Evolutionary conservation across 257 asterid genomes (phyloP), one percentile per base, ranked within the genome.

Genomic region (Lithospermum erythrorhizon): DNA sequence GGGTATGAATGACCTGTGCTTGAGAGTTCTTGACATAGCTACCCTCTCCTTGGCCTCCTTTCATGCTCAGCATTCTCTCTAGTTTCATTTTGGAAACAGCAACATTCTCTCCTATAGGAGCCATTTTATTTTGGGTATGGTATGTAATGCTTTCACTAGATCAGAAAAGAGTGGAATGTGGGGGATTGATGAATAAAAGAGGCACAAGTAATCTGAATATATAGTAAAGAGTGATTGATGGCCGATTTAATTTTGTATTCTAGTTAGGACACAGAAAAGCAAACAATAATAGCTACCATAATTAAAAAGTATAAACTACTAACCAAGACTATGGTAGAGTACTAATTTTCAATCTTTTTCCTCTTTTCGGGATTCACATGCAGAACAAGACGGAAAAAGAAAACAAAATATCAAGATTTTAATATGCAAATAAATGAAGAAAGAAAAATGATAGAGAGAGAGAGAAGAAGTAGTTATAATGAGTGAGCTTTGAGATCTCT

Each of bases 11-110:
- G 22, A 85, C 98, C 98, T 91, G 98, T 59, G 98, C 95, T 70
- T 91, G 94, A 55, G 90, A 84, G 73, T 91, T 91, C 67, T 91
- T 86, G 56, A 67, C 87, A 70, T 91, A 91, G 79, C 98, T 91
- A 29, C 87, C 80, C 75, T 91, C 95, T 22, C 95, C 98, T 69
- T 81, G 79, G 74, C 98, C 98, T 18, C 98, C 98, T 69, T 82
- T 87, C 97, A 90, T 90, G 81, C 95, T 83, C 0, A 90, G 82
- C 80, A 84, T 53, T 23, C 59, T 83, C 62, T 91, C 98, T 14
- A 91, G 95, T 65, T 91, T 84, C 72, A 66, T 61, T 55, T 80
- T 81, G 7, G 94, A 66, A 64, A 87, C 82, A 6, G 82, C 89
- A 16, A 85, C 80, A 65, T 84, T 79, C 49, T 84, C 87, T 17